Evolutionary conservation across 2,329 filamentous ascomycete genomes (phyloP).

Genomic region (Aspergillus clavatus): DNA sequence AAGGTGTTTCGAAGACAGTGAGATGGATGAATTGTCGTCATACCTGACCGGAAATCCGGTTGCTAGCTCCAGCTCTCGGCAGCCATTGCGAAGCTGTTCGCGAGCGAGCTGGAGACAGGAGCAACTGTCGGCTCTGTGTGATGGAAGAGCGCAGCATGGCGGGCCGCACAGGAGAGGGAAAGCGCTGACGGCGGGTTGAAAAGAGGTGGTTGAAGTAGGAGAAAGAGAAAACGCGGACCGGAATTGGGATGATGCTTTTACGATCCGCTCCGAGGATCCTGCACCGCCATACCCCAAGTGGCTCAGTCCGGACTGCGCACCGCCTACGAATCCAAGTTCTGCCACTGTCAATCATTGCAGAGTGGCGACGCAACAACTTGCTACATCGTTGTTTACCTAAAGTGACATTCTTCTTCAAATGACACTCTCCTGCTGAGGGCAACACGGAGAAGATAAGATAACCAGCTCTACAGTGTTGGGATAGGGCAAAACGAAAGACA

Average conservation of each 20-base stretch:
- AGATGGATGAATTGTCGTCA: constrained; percentile 21
- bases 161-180: constrained; percentile 40
- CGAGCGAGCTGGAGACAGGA: constrained; percentile 36
- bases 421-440: too few relatives aligned
- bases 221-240: constrained; percentile 29
- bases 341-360: too few relatives aligned
- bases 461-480: too few relatives aligned
- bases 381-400: too few relatives aligned
- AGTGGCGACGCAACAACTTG: not conserved
- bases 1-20: constrained; percentile 22
- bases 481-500: too few relatives aligned
- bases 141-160: constrained; percentile 55
- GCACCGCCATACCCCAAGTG: constrained; percentile 25
- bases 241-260: constrained; percentile 34
- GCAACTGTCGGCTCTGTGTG: constrained; percentile 43
- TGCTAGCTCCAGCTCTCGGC: constrained; percentile 33
- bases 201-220: constrained; percentile 24
- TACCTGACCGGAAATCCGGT: constrained; percentile 40
- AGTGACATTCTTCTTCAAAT: too few relatives aligned
- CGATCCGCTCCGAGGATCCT: constrained; percentile 36
- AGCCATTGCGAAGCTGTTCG: constrained; percentile 42
- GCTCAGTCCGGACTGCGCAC: constrained; percentile 14
- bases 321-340: constrained; percentile 9
- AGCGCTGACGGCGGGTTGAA: constrained; percentile 21
- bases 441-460: too few relatives aligned